phyloP scores from a whole-genome alignment of 768 basidiomycete species.

The Hypholoma sublateritium region DNA sequence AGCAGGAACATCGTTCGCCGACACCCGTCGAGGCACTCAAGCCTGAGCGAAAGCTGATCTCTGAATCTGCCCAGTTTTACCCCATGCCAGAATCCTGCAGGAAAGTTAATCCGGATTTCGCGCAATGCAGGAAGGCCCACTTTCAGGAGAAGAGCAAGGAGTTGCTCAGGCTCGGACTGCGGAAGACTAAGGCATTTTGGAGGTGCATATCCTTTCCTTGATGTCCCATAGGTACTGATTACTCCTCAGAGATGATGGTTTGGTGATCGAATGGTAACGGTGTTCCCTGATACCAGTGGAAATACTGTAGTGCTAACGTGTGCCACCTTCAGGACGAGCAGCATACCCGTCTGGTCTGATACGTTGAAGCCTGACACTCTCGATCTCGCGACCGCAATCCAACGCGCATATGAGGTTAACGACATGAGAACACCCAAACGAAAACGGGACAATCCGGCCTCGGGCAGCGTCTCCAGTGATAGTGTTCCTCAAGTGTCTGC shows the following conservation, averaged over 20 bases:
- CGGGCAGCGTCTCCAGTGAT: background rate
- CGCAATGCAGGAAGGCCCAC: slow-evolving; percentile 19
- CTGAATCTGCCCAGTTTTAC: slow-evolving; percentile 24
- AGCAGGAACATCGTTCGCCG: slow-evolving; percentile 2
- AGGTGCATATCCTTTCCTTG: slow-evolving; percentile 16
- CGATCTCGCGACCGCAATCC: slow-evolving; percentile 17
- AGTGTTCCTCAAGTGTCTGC: background rate
- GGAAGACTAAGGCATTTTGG: slow-evolving; percentile 19
- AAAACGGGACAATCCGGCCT: background rate
- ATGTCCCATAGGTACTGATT: background rate
- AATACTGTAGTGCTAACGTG: background rate
- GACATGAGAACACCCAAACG: background rate
- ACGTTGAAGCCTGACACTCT: slow-evolving; percentile 18
- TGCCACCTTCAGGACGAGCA: slow-evolving; percentile 20
- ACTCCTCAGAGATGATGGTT: slow-evolving; percentile 29
- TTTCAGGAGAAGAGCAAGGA: slow-evolving; percentile 18
- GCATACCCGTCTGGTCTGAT: slow-evolving; percentile 34
- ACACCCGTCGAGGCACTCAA: background rate
- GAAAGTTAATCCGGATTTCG: slow-evolving; percentile 17
- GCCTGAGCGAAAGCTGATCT: slow-evolving; percentile 25
- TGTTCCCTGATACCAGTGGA: too few relatives aligned
- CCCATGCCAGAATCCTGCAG: slow-evolving; percentile 25
- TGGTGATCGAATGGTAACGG: slow-evolving; percentile 34
- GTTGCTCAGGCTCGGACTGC: slow-evolving; percentile 21
- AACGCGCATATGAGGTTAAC: slow-evolving; percentile 8